Conservation (phyloP, 2,329 filamentous ascomycete species). For the Diaporthe vexans region DNA sequence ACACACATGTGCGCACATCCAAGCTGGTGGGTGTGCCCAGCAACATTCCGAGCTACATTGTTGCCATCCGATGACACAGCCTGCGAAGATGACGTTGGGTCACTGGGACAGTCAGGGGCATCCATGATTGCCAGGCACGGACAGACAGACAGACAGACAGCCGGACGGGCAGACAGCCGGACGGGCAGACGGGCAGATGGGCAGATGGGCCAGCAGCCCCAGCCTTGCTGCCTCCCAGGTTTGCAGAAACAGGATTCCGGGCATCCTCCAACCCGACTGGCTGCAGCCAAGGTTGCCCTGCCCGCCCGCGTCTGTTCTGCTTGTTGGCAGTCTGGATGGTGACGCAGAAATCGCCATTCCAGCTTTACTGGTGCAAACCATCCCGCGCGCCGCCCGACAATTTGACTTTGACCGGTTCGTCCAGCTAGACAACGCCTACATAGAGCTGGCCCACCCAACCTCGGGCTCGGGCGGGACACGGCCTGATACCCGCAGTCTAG, state of each 20-base stretch:
- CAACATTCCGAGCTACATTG: too few relatives aligned
- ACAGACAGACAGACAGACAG: not conserved
- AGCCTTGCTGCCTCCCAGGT: not conserved
- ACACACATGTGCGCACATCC: too few relatives aligned
- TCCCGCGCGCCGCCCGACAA: not conserved
- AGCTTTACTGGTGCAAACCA: not conserved
- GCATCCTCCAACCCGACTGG: constrained; percentile 22
- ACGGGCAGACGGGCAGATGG: too few relatives aligned
- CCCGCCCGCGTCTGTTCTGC: not conserved
- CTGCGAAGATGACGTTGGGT: constrained; percentile 34
- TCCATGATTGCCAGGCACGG: constrained; percentile 21
- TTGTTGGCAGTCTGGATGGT: constrained; percentile 17
- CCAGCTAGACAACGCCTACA: not conserved
- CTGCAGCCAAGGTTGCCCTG: constrained; percentile 16
- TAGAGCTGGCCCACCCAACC: not conserved
- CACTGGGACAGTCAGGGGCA: constrained; percentile 30
- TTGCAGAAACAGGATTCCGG: constrained; percentile 13
- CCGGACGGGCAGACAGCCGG: too few relatives aligned
- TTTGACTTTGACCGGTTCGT: constrained; percentile 31
- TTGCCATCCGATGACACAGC: too few relatives aligned
- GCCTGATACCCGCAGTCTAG: too few relatives aligned
- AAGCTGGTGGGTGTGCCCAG: too few relatives aligned
- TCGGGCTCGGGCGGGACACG: not conserved
- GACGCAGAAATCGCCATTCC: constrained; percentile 24
- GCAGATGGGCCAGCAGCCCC: not conserved